A percentile compares a stretch with the other conserved stretches of the same genome.
Conservation (phyloP, 345 rosid genomes). For the Brassica cretica region DNA sequence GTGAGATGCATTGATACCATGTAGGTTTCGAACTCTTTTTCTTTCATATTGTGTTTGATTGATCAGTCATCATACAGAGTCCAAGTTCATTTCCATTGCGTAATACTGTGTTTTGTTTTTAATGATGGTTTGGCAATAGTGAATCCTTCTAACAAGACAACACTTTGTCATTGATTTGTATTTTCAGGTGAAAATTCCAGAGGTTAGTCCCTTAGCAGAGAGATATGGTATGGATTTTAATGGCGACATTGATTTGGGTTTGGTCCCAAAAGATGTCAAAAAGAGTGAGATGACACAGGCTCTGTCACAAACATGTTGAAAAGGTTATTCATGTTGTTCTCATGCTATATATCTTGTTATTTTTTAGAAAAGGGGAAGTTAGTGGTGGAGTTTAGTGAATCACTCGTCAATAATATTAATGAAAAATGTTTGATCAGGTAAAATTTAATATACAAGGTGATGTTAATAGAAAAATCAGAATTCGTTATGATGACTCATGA, state of each 20-base stretch:
- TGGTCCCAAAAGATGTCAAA: conserved; percentile 25
- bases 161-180: neutral
- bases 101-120: neutral
- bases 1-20: conserved; percentile 49
- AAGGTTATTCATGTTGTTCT: conserved; percentile 26
- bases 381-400: neutral
- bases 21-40: conserved; percentile 39
- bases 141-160: conserved; percentile 20
- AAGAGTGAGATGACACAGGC: conserved; percentile 31
- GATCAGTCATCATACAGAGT: neutral
- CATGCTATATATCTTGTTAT: conserved; percentile 3
- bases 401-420: neutral
- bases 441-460: neutral
- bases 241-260: conserved; percentile 26
- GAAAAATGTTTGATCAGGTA: neutral
- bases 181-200: conserved; percentile 29
- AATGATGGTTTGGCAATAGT: conserved; percentile 10
- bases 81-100: neutral
- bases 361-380: neutral
- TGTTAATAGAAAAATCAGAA: neutral
- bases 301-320: conserved; percentile 17
- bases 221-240: conserved; percentile 27
- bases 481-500: neutral
- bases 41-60: neutral
- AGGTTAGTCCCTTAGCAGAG: conserved; percentile 19